Evolutionary conservation across 2,329 filamentous ascomycete genomes (phyloP), one percentile per base, ranked within the genome.

Genomic region (Fusarium temperatum): DNA sequence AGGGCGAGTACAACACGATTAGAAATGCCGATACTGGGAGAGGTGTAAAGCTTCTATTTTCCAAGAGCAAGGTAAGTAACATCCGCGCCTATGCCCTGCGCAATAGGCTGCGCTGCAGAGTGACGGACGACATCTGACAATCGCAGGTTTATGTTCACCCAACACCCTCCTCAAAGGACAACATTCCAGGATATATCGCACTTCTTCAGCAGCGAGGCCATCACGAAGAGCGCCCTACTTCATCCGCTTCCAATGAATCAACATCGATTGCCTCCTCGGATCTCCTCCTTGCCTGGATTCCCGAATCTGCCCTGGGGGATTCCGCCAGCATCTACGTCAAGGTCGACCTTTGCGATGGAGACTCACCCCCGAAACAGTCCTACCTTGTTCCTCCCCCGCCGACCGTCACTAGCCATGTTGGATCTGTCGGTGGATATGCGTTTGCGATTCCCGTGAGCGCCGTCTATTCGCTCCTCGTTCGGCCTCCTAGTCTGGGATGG

Each of bases 401-500:
- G 4, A 94, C 95, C 2, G 93, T 95, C 17, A 96, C 94, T 1
- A 89, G 91, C 3, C 93, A 95, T 80, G 87, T 88, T 68, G 89
- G 89, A 50, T 89, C 92, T 2, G 85, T 91, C 55, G 95, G 95
- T 8, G 90, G 93, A 54, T 98, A 98, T 81, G 91, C 96, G 3
- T 99, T 99, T 80, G 95, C 96, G 4, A 89, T 99, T 11, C 96
- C 96, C 4, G 89, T 98, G 36, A 94, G 91, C 75, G 93, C 96
- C 73, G 92, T 99, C 69, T 99, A 97, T 83, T 97, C 94, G 35
- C 87, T 99, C 10, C 87, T 98, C 13, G 92, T 99, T 44, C 91
- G 96, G 5, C 96, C 96, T 8, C 97, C 96, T 10, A 98, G 94
- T 81, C 84, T 98, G 13, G 97, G 96, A 22, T 99, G 96, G 97